These are phyloP conservation scores for Larix kaempferi DNA, from an alignment of 75 land plant species.

Conservation along the genomic window DNA sequence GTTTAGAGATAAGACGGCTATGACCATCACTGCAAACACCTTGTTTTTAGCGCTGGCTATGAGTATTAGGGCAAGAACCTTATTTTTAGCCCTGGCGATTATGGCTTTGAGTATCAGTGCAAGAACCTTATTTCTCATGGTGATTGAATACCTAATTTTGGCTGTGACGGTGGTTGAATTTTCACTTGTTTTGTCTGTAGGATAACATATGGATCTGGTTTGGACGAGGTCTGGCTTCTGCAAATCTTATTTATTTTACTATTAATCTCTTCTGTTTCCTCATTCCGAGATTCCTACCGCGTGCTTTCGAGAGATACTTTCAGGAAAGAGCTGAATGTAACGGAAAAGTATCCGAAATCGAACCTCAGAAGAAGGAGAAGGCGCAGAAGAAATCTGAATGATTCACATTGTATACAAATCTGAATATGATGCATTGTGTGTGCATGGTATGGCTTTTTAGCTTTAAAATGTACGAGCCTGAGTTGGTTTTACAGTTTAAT, in stretches of 20 bases:
- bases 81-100: background rate
- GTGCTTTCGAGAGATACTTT: constrained; percentile 80
- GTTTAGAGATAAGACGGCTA: too few species aligned
- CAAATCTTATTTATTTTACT: constrained; percentile 62
- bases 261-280: constrained; percentile 67
- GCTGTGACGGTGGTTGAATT: too few species aligned
- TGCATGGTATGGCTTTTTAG: too few species aligned
- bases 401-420: too few species aligned
- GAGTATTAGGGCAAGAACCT: background rate
- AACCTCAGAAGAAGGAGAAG: background rate
- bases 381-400: too few species aligned
- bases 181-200: constrained; percentile 20
- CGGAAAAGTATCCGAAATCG: constrained; percentile 41
- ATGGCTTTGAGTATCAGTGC: background rate
- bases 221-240: constrained; percentile 58
- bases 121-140: background rate
- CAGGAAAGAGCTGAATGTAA: constrained; percentile 40
- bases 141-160: too few species aligned
- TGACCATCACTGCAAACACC: background rate
- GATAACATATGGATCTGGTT: constrained; percentile 80
- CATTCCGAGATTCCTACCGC: constrained; percentile 79
- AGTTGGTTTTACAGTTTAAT: too few species aligned
- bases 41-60: background rate
- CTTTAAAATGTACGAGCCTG: too few species aligned
- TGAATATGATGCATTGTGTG: too few species aligned